phyloP scores from a whole-genome alignment of 345 rosid genomes.

The Anastatica hierochuntica region DNA sequence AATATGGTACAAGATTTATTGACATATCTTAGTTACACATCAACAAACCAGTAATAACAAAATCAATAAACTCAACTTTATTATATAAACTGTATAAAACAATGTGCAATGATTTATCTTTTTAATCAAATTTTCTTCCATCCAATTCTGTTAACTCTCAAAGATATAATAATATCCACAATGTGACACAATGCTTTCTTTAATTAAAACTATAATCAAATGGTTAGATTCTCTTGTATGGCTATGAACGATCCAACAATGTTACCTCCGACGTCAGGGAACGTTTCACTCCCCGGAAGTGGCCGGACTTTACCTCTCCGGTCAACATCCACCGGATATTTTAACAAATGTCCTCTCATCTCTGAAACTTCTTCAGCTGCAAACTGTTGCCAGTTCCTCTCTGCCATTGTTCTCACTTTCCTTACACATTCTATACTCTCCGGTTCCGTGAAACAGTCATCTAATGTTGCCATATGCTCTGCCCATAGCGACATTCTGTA shows the following conservation, averaged over 20 bases:
- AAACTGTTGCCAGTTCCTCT: conserved; percentile 62
- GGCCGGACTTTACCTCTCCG: conserved; percentile 55
- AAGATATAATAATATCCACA: too few species aligned
- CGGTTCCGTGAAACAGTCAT: conserved; percentile 56
- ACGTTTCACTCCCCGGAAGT: conserved; percentile 47
- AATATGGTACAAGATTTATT: too few species aligned
- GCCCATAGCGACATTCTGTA: conserved; percentile 92
- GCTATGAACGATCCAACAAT: conserved; percentile 59
- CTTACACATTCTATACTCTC: conserved; percentile 71
- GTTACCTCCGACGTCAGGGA: conserved; percentile 83
- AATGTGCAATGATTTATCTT: too few species aligned
- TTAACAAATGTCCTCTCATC: conserved; percentile 68
- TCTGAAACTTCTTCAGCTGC: conserved; percentile 48
- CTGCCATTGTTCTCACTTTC: conserved; percentile 48
- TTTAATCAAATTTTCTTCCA: too few species aligned
- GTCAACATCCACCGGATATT: conserved; percentile 80
- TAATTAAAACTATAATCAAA: conserved; percentile 29
- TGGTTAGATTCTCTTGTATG: conserved; percentile 72
- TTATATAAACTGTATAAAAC: too few species aligned
- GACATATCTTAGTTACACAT: too few species aligned
- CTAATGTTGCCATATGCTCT: conserved; percentile 60
- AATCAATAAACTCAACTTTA: too few species aligned
- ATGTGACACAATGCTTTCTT: too few species aligned
- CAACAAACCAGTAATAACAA: too few species aligned
- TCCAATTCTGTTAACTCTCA: too few species aligned